Conservation (phyloP, 306 rosid species). For the Quercus cerris region DNA sequence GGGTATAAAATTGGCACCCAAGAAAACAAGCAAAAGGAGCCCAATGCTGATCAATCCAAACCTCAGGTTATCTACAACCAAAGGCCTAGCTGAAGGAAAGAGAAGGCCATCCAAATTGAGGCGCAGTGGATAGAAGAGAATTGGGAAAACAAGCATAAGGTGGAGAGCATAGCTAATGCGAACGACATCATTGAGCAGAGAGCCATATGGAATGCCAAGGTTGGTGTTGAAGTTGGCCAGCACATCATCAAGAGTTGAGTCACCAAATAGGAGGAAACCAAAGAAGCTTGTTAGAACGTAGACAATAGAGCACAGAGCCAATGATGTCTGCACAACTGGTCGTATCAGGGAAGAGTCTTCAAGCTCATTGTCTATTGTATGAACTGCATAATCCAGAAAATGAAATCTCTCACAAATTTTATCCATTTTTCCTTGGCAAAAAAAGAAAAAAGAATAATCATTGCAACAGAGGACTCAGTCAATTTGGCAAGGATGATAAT, state of each 20-base stretch:
- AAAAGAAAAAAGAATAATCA: not conserved
- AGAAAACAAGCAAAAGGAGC: constrained; percentile 40
- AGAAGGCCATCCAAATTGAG: constrained; percentile 49
- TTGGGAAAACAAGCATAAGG: constrained; percentile 70
- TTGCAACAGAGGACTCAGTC: not conserved
- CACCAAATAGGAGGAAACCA: constrained; percentile 65
- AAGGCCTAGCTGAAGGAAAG: constrained; percentile 48
- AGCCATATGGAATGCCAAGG: constrained; percentile 61
- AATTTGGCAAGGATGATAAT: not conserved
- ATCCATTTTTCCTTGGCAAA: constrained; percentile 4
- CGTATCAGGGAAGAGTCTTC: constrained; percentile 49
- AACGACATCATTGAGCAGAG: constrained; percentile 50
- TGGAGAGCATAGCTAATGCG: constrained; percentile 71
- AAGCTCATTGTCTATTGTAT: constrained; percentile 57
- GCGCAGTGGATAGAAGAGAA: constrained; percentile 60
- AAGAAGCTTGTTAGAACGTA: constrained; percentile 60
- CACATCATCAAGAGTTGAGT: constrained; percentile 60
- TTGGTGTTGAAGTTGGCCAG: constrained; percentile 66
- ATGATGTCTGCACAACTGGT: constrained; percentile 50
- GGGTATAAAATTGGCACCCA: constrained; percentile 65
- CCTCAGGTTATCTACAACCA: constrained; percentile 30
- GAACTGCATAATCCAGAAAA: constrained; percentile 39
- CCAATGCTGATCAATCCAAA: constrained; percentile 44
- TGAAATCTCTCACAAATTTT: constrained; percentile 8
- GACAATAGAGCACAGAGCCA: constrained; percentile 50